Evolutionary conservation across 768 basidiomycete genomes (phyloP), one percentile per base, ranked within the genome.

Genomic region (Leccinum obscurum): DNA sequence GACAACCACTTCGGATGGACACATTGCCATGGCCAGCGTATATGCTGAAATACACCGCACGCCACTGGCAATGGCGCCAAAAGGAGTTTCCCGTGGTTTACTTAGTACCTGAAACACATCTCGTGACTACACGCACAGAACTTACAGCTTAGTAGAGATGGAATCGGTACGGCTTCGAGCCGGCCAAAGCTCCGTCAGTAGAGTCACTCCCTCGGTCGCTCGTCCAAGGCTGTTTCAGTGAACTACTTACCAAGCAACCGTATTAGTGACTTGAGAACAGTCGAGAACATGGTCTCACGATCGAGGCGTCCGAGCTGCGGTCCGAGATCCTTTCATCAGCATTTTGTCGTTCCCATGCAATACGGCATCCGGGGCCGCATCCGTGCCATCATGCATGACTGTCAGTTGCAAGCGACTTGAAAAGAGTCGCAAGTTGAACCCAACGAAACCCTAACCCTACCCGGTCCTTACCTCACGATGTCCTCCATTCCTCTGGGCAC

Each of bases 401-500:
- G 24, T 26, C 24, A 26, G 39, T n/a, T 41, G 17, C 8, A 41
- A 41, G 39, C n/a, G 9, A 41, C 48, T 49, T 24, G 22, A 49
- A 49, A 24, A 49, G 24, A 49, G 11, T 30, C 30, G 30, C 30
- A 30, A 6, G 41, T 44, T 24, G 39, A 44, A 49, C 7, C 20
- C 15, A 51, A 9, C 34, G 32, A n/a, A 59, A 57, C 50, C 64
- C 64, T 67, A 69, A 68, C 62, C 68, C 30, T 13, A 56, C 24
- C 35, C 11, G 20, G 3, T 22, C 32, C 22, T 8, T 20, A 17
- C 28, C 8, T 30, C 1, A 34, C 41, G n/a, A 72, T 72, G 72
- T 74, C 71, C 39, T 61, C 70, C 6, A 61, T 71, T 9, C 73
- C 73, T 8, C 56, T 72, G 17, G 69, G 66, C 11, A 72, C 67